Conservation (phyloP, 768 basidiomycete species). For the Amanita phalloides region DNA sequence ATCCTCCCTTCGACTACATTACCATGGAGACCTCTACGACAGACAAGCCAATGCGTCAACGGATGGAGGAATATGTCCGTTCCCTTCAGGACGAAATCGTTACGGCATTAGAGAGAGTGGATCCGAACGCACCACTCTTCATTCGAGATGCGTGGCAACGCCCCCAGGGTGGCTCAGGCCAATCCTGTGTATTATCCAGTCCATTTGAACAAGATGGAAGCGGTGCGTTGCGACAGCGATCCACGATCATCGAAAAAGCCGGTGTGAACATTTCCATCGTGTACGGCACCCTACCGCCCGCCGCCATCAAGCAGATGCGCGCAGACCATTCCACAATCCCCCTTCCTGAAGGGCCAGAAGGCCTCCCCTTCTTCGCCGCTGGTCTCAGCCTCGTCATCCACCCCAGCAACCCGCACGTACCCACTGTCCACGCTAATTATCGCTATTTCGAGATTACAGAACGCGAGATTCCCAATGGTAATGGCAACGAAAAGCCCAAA, state of each 20-base stretch:
- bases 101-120: slow-evolving; percentile 45
- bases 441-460: slow-evolving; percentile 93
- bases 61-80: slow-evolving; percentile 68
- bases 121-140: slow-evolving; percentile 52
- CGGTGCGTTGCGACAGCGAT: slow-evolving; percentile 11
- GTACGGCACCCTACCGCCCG: slow-evolving; percentile 76
- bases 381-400: slow-evolving; percentile 92
- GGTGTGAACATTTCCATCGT: slow-evolving; percentile 94
- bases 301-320: slow-evolving; percentile 90
- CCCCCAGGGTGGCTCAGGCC: slow-evolving; percentile 62
- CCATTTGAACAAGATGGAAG: slow-evolving; percentile 23
- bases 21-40: slow-evolving; percentile 26
- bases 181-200: slow-evolving; percentile 72
- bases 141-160: slow-evolving; percentile 76
- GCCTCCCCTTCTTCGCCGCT: slow-evolving; percentile 87
- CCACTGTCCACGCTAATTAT: slow-evolving; percentile 93
- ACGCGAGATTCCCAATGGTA: slow-evolving; percentile 12
- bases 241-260: slow-evolving; percentile 79
- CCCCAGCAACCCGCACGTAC: slow-evolving; percentile 86
- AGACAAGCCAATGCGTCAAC: slow-evolving; percentile 54
- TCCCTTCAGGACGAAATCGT: slow-evolving; percentile 76
- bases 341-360: slow-evolving; percentile 44
- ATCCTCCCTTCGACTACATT: slow-evolving; percentile 16
- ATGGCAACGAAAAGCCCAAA: slow-evolving; percentile 24
- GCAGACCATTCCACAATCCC: slow-evolving; percentile 79